phyloP scores from a whole-genome alignment of 495 filamentous ascomycete species.

The Penicillium cosmopolitanum region DNA sequence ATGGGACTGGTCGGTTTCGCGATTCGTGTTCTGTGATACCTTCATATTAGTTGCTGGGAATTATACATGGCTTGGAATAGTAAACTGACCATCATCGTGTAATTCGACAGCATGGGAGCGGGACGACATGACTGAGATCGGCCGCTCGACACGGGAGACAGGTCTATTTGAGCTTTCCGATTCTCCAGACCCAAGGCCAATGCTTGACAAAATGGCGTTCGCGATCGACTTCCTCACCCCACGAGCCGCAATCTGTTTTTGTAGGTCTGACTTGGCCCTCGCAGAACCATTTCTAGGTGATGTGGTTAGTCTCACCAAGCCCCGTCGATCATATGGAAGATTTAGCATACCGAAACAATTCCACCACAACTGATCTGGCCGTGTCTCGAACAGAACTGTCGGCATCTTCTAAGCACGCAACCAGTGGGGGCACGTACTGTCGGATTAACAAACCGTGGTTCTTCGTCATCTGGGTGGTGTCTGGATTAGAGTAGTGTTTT shows the following conservation, averaged over 20 bases:
- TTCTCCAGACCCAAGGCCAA: constrained; percentile 53
- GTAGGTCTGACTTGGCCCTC: constrained; percentile 83
- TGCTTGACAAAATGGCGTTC: constrained; percentile 71
- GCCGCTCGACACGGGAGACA: constrained; percentile 47
- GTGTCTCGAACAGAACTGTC: constrained; percentile 83
- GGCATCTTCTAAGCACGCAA: constrained; percentile 86
- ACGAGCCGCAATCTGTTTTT: constrained; percentile 75
- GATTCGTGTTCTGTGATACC: constrained; percentile 20
- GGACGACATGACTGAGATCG: constrained; percentile 32
- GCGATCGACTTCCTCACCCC: constrained; percentile 85
- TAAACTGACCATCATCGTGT: constrained; percentile 31
- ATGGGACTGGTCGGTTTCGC: constrained; percentile 21
- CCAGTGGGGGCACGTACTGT: constrained; percentile 76
- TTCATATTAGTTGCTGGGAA: constrained; percentile 9
- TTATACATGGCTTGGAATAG: not conserved
- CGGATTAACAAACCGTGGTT: constrained; percentile 78
- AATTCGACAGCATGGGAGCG: constrained; percentile 31
- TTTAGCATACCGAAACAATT: constrained; percentile 73
- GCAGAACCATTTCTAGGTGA: constrained; percentile 69
- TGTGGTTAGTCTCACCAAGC: constrained; percentile 2
- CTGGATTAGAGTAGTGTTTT: constrained; percentile 4
- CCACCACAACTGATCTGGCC: constrained; percentile 79
- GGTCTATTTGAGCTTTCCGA: constrained; percentile 37
- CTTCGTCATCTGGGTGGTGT: constrained; percentile 67
- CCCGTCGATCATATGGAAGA: constrained; percentile 9